Percentiles rank a stretch among this genome's conserved stretches.
Conservation (phyloP, 2,329 filamentous ascomycete genomes). For the Geoglossum cookeanum region DNA sequence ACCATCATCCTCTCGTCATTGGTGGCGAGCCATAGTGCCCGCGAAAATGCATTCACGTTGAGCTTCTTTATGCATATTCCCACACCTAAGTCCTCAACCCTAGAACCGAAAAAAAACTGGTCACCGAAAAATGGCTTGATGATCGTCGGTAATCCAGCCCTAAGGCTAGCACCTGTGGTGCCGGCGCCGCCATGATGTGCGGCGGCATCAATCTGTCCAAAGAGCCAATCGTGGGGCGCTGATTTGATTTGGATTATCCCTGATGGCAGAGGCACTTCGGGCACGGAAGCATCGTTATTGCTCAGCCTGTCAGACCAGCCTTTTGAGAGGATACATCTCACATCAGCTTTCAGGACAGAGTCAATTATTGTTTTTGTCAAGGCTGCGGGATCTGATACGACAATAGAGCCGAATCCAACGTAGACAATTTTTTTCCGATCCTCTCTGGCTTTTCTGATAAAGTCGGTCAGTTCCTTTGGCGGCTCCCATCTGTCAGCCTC, state of each 20-base stretch:
- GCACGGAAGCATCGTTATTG: slow-evolving; percentile 35
- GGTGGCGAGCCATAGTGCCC: slow-evolving; percentile 79
- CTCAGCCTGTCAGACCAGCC: slow-evolving; percentile 83
- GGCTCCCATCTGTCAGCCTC: slow-evolving; percentile 54
- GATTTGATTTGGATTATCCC: slow-evolving; percentile 80
- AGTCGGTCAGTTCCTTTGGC: slow-evolving; percentile 53
- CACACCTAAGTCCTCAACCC: slow-evolving; percentile 85
- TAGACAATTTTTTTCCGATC: slow-evolving; percentile 90
- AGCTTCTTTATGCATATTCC: slow-evolving; percentile 78
- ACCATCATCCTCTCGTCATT: slow-evolving; percentile 80
- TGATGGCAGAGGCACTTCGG: slow-evolving; percentile 50
- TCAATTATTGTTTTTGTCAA: slow-evolving; percentile 88
- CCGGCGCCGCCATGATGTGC: slow-evolving; percentile 90
- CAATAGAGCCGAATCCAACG: slow-evolving; percentile 90
- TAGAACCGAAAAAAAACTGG: slow-evolving; percentile 83
- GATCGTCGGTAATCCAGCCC: slow-evolving; percentile 82
- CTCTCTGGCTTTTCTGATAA: slow-evolving; percentile 62
- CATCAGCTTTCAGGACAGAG: slow-evolving; percentile 75
- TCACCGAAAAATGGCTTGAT: slow-evolving; percentile 96
- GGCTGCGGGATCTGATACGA: slow-evolving; percentile 72
- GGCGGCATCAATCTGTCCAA: slow-evolving; percentile 79
- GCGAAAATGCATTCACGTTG: slow-evolving; percentile 67
- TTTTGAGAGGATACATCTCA: slow-evolving; percentile 86
- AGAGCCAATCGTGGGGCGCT: slow-evolving; percentile 93
- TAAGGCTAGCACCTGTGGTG: slow-evolving; percentile 80